These are phyloP conservation scores for Cyanidioschyzon merolae DNA, from an alignment of 23 red algal species.

Conservation along the genomic window DNA sequence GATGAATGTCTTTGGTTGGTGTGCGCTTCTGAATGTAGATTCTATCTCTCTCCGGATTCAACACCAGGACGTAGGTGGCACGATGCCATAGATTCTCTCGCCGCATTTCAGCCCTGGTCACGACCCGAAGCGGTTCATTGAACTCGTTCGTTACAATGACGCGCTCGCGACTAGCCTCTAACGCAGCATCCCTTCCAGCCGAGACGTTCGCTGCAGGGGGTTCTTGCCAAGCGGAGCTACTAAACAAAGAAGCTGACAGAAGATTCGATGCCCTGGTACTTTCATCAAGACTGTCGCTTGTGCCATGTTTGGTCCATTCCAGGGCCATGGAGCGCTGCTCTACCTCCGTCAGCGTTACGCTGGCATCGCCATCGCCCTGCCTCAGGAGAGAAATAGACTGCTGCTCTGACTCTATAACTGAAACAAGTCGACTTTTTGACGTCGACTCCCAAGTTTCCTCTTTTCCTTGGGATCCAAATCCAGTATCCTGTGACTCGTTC, in stretches of 20 bases:
- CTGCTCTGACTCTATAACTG: neutral
- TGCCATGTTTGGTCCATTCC: neutral
- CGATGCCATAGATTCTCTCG: constrained; percentile 21
- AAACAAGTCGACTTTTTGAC: neutral
- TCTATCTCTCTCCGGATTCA: neutral
- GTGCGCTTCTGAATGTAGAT: constrained; percentile 26
- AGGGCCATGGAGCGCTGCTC: neutral
- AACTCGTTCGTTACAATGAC: constrained; percentile 9
- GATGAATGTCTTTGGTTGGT: constrained; percentile 18
- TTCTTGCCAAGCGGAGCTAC: neutral
- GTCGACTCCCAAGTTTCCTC: too few relatives aligned
- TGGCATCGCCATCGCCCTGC: neutral
- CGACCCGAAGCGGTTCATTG: constrained; percentile 3
- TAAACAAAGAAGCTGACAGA: neutral
- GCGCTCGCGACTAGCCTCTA: neutral
- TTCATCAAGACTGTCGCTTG: neutral
- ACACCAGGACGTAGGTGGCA: constrained; percentile 28
- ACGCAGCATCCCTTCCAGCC: neutral
- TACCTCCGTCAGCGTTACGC: neutral
- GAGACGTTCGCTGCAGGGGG: neutral
- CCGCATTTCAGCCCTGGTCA: constrained; percentile 8
- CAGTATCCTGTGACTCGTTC: too few relatives aligned
- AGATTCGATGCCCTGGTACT: neutral
- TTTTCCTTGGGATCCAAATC: too few relatives aligned
- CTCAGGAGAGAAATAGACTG: neutral